Percentiles rank a stretch among this genome's conserved stretches.
Evolutionary conservation across 129 eudicot species (phyloP).

Genomic region (Solidago caesia): DNA sequence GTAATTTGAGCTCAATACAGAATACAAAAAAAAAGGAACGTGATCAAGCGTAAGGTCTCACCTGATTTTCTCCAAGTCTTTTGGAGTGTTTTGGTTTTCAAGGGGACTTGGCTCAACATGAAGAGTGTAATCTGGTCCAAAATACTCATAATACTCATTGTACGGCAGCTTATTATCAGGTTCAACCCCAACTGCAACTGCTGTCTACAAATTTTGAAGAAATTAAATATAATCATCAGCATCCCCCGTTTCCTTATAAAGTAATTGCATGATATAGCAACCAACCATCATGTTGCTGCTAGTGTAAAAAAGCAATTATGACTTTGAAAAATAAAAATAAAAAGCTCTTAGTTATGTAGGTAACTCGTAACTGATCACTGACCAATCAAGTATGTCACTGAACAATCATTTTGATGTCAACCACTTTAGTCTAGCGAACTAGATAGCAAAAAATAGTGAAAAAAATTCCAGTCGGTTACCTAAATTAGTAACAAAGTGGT

Average conservation of each 20-base stretch:
- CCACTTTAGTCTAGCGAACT: neutral
- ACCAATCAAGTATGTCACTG: neutral
- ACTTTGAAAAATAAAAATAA: too few species aligned
- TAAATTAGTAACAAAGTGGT: neutral
- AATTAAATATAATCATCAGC: neutral
- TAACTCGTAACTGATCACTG: too few species aligned
- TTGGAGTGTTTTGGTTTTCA: conserved; percentile 70
- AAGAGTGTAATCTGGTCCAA: conserved; percentile 94
- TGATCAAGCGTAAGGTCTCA: conserved; percentile 22
- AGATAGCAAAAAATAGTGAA: neutral
- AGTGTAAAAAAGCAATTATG: too few species aligned
- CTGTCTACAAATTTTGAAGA: conserved; percentile 57
- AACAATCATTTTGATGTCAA: neutral
- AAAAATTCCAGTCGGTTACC: neutral
- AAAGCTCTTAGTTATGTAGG: too few species aligned
- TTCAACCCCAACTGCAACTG: conserved; percentile 97
- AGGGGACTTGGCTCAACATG: conserved; percentile 63
- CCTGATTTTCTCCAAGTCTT: conserved; percentile 83
- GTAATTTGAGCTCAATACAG: neutral
- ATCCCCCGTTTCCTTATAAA: conserved; percentile 3
- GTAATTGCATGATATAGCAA: neutral
- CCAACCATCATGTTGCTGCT: too few species aligned
- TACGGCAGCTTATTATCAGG: conserved; percentile 84
- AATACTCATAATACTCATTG: conserved; percentile 80
- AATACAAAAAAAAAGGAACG: conserved; percentile 1